Percentiles rank a stretch among this genome's conserved stretches.
These are phyloP conservation scores for Sporisorium iseilematis-ciliati DNA, from an alignment of 1,284 basidiomycete species.

Conservation along the genomic window DNA sequence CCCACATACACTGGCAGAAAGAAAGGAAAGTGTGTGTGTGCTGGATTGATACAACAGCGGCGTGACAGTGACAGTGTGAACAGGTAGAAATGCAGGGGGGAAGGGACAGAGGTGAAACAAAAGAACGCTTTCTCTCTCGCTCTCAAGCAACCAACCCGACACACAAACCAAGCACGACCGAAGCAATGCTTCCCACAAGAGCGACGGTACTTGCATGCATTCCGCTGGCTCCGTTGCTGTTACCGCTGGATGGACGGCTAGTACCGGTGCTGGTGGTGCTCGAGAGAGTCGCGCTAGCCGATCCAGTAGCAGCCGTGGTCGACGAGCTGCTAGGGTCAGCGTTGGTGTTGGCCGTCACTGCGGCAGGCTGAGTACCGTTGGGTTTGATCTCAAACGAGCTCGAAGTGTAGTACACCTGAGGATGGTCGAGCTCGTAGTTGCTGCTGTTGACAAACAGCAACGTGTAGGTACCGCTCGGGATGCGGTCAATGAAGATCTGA, in stretches of 20 bases:
- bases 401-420: conserved; percentile 53
- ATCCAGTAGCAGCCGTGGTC: conserved; percentile 33
- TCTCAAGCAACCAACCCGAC: conserved; percentile 20
- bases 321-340: conserved; percentile 42
- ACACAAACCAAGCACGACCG: conserved; percentile 31
- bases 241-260: background rate
- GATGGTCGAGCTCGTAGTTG: conserved; percentile 53
- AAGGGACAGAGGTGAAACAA: too few species aligned
- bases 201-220: conserved; percentile 12
- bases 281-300: conserved; percentile 38
- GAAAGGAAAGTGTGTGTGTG: too few species aligned
- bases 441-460: conserved; percentile 57
- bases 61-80: too few species aligned
- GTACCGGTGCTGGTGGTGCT: conserved; percentile 20
- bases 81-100: too few species aligned
- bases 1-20: too few species aligned
- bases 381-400: conserved; percentile 48
- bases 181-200: conserved; percentile 23
- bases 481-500: conserved; percentile 52
- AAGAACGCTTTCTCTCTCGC: too few species aligned
- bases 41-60: too few species aligned
- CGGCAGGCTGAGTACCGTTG: conserved; percentile 50
- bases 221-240: conserved; percentile 21
- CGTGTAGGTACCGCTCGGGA: conserved; percentile 50
- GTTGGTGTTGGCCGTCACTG: conserved; percentile 52